Percentiles rank a stretch among this genome's conserved stretches.
These are phyloP conservation scores for Wickerhamomyces sydowiorum DNA, from an alignment of 805 yeast genomes.

Conservation along the genomic window DNA sequence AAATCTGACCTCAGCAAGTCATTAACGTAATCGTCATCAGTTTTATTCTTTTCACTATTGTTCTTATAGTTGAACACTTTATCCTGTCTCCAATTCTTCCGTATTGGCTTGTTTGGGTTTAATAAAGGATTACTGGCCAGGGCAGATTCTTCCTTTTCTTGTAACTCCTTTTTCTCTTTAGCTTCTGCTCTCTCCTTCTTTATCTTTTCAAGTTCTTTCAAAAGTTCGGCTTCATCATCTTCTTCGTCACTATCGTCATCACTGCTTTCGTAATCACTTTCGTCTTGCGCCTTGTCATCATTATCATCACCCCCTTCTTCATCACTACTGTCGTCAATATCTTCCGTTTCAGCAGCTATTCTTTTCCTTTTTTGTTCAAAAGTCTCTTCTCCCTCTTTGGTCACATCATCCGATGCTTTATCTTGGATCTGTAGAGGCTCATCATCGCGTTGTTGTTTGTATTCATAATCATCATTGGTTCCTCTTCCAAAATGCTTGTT, in stretches of 20 bases:
- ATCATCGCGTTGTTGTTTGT: not conserved
- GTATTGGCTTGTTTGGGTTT: slow-evolving; percentile 7
- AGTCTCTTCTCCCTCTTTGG: slow-evolving; percentile 8
- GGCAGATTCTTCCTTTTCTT: slow-evolving; percentile 18
- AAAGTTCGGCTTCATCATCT: slow-evolving; percentile 40
- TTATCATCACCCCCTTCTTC: slow-evolving; percentile 30
- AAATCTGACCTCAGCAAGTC: slow-evolving; percentile 19
- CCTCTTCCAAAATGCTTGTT: slow-evolving; percentile 9
- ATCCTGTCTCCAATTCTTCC: slow-evolving; percentile 30
- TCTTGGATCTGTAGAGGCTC: not conserved
- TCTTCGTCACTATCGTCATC: slow-evolving; percentile 28
- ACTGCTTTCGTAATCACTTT: slow-evolving; percentile 28
- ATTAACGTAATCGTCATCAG: slow-evolving; percentile 27
- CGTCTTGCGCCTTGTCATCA: slow-evolving; percentile 30
- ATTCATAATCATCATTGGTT: not conserved
- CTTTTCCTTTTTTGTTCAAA: slow-evolving; percentile 11
- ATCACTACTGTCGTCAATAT: slow-evolving; percentile 11
- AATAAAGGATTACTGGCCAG: slow-evolving; percentile 23
- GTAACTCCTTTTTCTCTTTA: slow-evolving; percentile 22
- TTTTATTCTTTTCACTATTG: slow-evolving; percentile 15
- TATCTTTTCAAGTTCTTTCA: slow-evolving; percentile 34
- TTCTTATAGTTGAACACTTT: slow-evolving; percentile 23
- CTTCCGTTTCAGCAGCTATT: slow-evolving; percentile 5
- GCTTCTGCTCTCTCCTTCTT: slow-evolving; percentile 28
- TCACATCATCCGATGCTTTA: slow-evolving; percentile 1